phyloP scores from a whole-genome alignment of 2,329 filamentous ascomycete species.

The Dissoconium aciculare region DNA sequence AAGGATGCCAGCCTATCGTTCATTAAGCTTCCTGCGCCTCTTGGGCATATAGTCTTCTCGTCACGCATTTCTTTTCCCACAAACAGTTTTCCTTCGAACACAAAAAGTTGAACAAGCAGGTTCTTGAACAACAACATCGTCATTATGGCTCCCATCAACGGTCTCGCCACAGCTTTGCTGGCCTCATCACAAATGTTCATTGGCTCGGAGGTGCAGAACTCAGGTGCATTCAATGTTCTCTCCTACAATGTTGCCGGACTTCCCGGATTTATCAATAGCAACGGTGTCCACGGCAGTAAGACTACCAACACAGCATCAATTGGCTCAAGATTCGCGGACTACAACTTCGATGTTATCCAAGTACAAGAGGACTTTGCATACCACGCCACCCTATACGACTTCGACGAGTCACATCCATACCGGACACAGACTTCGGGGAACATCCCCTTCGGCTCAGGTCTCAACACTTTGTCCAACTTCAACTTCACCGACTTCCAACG shows the following conservation, averaged over 20 bases:
- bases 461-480: conserved; percentile 49
- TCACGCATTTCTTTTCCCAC: no score
- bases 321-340: conserved; percentile 41
- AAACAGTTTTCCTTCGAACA: no score
- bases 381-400: conserved; percentile 47
- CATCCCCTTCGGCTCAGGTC: conserved; percentile 46
- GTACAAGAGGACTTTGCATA: conserved; percentile 57
- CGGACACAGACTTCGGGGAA: conserved; percentile 50
- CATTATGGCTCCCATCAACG: conserved; percentile 1
- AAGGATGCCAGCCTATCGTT: no score
- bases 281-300: conserved; percentile 49
- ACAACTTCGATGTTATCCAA: conserved; percentile 48
- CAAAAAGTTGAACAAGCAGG: no score
- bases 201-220: background rate
- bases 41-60: no score
- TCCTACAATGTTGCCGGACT: conserved; percentile 48
- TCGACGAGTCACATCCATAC: conserved; percentile 44
- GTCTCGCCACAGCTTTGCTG: background rate
- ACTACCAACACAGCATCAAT: conserved; percentile 42
- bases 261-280: conserved; percentile 41
- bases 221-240: conserved; percentile 33
- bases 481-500: conserved; percentile 42
- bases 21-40: no score
- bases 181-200: conserved; percentile 1
- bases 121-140: no score